Conservation (phyloP, 2,329 filamentous ascomycete genomes). For the Aspergillus thermomutatus region DNA sequence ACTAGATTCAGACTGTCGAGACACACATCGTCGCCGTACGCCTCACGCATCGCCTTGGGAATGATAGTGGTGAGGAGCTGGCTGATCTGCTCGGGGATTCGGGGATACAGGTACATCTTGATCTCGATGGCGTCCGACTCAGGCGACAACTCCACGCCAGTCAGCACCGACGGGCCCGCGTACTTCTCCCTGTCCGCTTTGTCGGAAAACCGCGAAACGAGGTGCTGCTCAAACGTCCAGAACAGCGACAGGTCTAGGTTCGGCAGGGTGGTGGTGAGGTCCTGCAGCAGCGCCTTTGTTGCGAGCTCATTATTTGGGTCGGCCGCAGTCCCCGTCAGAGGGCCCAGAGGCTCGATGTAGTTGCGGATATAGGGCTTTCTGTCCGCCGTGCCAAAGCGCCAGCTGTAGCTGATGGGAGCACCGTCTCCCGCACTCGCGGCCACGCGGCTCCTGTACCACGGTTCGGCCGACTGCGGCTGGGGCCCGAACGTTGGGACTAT, state of each 20-base stretch:
- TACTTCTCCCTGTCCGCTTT: not conserved
- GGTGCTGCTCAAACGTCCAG: constrained; percentile 1
- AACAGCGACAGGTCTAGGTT: constrained; percentile 1
- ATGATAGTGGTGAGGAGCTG: constrained; percentile 1
- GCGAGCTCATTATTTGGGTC: constrained; percentile 2
- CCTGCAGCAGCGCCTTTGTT: not conserved
- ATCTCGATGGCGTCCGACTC: constrained; percentile 1
- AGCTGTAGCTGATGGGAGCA: constrained; percentile 6
- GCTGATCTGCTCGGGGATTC: not conserved
- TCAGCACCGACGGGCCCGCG: constrained; percentile 1
- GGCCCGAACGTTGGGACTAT: constrained; percentile 1
- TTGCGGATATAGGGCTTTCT: constrained; percentile 2
- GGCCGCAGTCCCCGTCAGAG: constrained; percentile 2
- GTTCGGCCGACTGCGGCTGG: not conserved
- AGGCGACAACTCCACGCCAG: not conserved
- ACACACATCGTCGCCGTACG: constrained; percentile 1
- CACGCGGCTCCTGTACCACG: constrained; percentile 1
- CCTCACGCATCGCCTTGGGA: constrained; percentile 2
- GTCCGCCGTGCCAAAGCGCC: constrained; percentile 1
- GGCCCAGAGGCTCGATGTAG: constrained; percentile 5
- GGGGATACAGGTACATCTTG: not conserved
- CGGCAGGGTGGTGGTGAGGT: not conserved
- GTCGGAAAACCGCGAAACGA: not conserved
- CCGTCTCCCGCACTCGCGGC: constrained; percentile 1
- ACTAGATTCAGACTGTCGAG: constrained; percentile 3